phyloP scores from a whole-genome alignment of 345 rosid genomes.

The Lenwebbia sp. region DNA sequence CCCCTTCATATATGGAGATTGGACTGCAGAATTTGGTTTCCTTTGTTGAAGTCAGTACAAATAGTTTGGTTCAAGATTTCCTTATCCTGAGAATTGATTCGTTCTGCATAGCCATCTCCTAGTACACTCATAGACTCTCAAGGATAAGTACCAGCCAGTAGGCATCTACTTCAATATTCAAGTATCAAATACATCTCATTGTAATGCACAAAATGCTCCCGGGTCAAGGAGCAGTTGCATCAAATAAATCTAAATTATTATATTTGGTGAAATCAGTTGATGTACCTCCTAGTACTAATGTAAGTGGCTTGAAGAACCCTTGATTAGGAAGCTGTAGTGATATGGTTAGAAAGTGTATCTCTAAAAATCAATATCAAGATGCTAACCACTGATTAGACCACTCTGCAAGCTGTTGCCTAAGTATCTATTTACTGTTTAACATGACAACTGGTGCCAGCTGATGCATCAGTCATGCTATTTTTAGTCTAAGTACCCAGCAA shows the following conservation, averaged over 20 bases:
- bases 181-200: not conserved
- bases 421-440: not conserved
- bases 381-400: not conserved
- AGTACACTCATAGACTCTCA: not conserved
- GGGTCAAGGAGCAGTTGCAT: not conserved
- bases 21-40: not conserved
- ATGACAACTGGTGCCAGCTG: not conserved
- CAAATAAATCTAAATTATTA: too few species aligned
- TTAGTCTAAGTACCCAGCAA: not conserved
- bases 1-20: not conserved
- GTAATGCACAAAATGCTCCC: not conserved
- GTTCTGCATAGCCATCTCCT: not conserved
- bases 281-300: not conserved
- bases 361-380: too few species aligned
- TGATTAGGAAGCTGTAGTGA: not conserved
- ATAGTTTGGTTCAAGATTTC: not conserved
- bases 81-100: not conserved
- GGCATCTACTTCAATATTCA: not conserved
- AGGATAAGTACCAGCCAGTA: not conserved
- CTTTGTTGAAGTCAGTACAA: not conserved
- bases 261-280: not conserved
- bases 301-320: not conserved
- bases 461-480: not conserved
- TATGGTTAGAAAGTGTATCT: too few species aligned
- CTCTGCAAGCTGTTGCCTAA: not conserved